Percentiles rank a stretch among this genome's conserved stretches.
Evolutionary conservation across 129 eudicot genomes (phyloP).

Genomic region (Flaveria trinervia): DNA sequence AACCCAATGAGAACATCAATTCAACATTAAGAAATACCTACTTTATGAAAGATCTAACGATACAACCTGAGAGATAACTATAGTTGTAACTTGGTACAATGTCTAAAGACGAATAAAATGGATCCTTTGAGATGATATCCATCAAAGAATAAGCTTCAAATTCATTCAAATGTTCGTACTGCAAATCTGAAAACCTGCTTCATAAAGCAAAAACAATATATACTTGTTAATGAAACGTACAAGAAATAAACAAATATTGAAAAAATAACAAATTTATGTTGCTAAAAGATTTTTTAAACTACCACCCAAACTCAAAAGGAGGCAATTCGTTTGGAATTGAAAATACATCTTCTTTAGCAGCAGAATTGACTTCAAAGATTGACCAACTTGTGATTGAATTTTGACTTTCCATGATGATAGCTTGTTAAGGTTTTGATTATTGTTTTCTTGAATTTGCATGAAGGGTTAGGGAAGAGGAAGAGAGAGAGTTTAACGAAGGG

Average conservation of each 20-base stretch:
- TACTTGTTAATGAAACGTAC: neutral
- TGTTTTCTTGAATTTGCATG: neutral
- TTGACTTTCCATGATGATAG: conserved; percentile 45
- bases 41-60: neutral
- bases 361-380: conserved; percentile 23
- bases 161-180: conserved; percentile 20
- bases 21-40: neutral
- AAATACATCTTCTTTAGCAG: conserved; percentile 39
- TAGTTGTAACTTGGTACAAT: conserved; percentile 37
- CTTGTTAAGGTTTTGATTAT: neutral
- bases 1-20: conserved; percentile 1
- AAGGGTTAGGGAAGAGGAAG: conserved; percentile 25
- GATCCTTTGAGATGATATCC: conserved; percentile 37
- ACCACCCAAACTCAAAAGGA: conserved; percentile 56
- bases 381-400: conserved; percentile 37
- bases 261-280: neutral
- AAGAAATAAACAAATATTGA: neutral
- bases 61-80: conserved; percentile 44
- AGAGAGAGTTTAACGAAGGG: conserved; percentile 11
- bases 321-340: conserved; percentile 47
- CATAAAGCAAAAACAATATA: neutral
- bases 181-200: conserved; percentile 33
- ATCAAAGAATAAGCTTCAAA: conserved; percentile 37
- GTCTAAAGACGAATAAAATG: conserved; percentile 43
- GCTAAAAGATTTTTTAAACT: neutral